phyloP scores from a whole-genome alignment of 2,329 filamentous ascomycete species.

The Colletotrichum trifolii region DNA sequence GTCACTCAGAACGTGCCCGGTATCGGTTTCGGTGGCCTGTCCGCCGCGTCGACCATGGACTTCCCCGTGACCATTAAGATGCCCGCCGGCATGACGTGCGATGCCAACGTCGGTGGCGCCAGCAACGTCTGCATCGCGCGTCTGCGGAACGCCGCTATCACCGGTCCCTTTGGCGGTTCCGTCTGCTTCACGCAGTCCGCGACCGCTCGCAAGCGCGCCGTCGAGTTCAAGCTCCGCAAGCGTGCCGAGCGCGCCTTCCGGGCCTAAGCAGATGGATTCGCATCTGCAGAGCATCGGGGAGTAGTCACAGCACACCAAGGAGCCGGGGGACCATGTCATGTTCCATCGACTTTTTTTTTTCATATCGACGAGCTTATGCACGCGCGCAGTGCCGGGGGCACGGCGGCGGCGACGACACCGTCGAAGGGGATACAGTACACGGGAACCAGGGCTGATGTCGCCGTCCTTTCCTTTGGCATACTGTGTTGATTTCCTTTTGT shows the following conservation, averaged over 20 bases:
- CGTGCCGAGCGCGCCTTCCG: slow-evolving; percentile 42
- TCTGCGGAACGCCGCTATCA: slow-evolving; percentile 69
- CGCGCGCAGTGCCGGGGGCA: slow-evolving; percentile 16
- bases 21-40: slow-evolving; percentile 64
- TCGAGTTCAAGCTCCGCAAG: slow-evolving; percentile 61
- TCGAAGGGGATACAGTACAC: slow-evolving; percentile 12
- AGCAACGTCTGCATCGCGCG: slow-evolving; percentile 73
- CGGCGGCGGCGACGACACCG: neutral
- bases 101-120: slow-evolving; percentile 67
- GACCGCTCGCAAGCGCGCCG: slow-evolving; percentile 69
- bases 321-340: neutral
- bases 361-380: neutral
- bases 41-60: slow-evolving; percentile 68
- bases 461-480: slow-evolving; percentile 8
- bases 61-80: slow-evolving; percentile 74
- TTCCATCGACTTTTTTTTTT: neutral
- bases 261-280: slow-evolving; percentile 18
- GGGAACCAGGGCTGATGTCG: neutral
- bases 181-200: slow-evolving; percentile 72
- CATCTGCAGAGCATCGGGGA: slow-evolving; percentile 14
- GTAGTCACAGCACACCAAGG: slow-evolving; percentile 12
- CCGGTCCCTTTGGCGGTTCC: slow-evolving; percentile 74
- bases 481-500: slow-evolving; percentile 2
- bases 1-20: slow-evolving; percentile 73
- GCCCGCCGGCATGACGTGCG: slow-evolving; percentile 74